A percentile compares a stretch with the other conserved stretches of the same genome.
Evolutionary conservation across 208 protist species (phyloP).

Genomic region (Porcisia deanei): DNA sequence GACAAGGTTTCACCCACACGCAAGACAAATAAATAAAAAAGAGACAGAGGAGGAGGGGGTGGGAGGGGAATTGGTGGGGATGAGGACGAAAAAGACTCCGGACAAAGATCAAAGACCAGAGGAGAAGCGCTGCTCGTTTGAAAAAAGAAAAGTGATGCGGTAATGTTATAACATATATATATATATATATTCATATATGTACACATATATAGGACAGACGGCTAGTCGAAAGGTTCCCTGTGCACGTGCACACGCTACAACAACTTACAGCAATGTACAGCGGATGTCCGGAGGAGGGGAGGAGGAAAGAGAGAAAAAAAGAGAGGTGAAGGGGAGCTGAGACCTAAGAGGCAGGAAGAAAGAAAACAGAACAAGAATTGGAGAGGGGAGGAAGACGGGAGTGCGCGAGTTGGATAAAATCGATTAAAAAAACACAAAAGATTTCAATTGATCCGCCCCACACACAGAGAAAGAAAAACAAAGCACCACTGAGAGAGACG

Average conservation of each 20-base stretch:
- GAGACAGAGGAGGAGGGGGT: not conserved
- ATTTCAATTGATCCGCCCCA: not conserved
- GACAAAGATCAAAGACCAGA: too few relatives aligned
- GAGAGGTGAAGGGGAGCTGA: not conserved
- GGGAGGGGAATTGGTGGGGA: not conserved
- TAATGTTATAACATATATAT: not conserved
- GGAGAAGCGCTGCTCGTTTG: not conserved
- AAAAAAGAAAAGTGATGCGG: too few relatives aligned
- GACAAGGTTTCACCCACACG: not conserved
- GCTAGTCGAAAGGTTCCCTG: not conserved
- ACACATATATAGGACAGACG: too few relatives aligned
- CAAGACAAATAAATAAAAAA: not conserved
- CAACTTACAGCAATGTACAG: not conserved
- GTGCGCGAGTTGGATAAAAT: not conserved
- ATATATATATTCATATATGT: not conserved
- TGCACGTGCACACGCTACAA: not conserved
- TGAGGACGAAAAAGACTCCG: not conserved
- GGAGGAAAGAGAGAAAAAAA: not conserved
- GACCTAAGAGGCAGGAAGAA: not conserved
- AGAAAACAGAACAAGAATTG: not conserved
- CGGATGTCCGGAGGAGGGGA: not conserved
- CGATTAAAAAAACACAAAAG: not conserved
- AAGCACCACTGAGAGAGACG: not conserved
- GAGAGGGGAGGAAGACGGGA: not conserved
- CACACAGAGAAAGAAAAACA: not conserved